Conservation (phyloP, 2,329 filamentous ascomycete species). For the Plenodomus tracheiphilus region DNA sequence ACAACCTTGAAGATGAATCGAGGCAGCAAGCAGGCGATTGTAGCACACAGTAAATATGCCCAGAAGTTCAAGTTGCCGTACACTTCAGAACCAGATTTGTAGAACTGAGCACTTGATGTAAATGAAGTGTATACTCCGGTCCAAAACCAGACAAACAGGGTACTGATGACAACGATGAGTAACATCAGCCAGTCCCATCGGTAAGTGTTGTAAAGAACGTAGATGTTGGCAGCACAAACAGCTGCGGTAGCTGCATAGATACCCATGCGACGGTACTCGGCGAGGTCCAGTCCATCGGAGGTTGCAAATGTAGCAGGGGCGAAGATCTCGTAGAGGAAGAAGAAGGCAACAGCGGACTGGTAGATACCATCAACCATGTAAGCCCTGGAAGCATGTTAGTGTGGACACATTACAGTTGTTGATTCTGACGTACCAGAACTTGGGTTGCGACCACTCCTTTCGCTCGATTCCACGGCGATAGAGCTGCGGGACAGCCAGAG, state of each 20-base stretch:
- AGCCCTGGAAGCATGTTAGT: slow-evolving; percentile 47
- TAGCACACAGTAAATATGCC: slow-evolving; percentile 77
- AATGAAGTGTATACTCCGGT: slow-evolving; percentile 81
- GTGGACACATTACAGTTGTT: not conserved
- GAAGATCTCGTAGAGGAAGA: slow-evolving; percentile 85
- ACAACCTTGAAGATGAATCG: slow-evolving; percentile 83
- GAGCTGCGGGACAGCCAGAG: slow-evolving; percentile 89
- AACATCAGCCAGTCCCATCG: slow-evolving; percentile 97
- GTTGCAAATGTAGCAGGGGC: slow-evolving; percentile 69
- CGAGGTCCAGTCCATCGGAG: slow-evolving; percentile 72
- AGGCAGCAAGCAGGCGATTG: slow-evolving; percentile 81
- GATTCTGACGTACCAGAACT: slow-evolving; percentile 80
- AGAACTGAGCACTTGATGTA: slow-evolving; percentile 66
- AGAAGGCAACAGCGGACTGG: slow-evolving; percentile 92
- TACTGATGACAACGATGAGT: slow-evolving; percentile 79
- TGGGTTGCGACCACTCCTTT: slow-evolving; percentile 91
- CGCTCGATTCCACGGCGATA: slow-evolving; percentile 96
- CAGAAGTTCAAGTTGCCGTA: slow-evolving; percentile 86
- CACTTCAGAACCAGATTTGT: slow-evolving; percentile 74
- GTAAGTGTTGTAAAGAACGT: slow-evolving; percentile 95
- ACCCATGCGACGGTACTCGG: slow-evolving; percentile 82
- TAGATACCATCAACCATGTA: slow-evolving; percentile 97
- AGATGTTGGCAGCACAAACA: slow-evolving; percentile 87
- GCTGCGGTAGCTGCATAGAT: slow-evolving; percentile 83
- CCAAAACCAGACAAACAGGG: slow-evolving; percentile 91